These are phyloP conservation scores for Gloeostereum incarnatum DNA, from an alignment of 768 basidiomycete species.

Conservation along the genomic window DNA sequence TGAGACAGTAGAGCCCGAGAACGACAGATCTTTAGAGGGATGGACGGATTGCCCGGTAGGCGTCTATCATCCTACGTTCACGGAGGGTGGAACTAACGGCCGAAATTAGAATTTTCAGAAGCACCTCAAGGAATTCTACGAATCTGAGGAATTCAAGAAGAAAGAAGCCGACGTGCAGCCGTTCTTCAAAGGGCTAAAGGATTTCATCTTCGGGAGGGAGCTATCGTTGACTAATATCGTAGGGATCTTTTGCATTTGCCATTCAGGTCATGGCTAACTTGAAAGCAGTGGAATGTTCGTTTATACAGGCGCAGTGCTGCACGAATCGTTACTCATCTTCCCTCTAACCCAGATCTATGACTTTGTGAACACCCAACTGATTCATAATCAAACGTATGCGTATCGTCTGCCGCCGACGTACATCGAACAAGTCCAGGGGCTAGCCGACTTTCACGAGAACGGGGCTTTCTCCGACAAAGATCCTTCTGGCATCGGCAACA, in stretches of 20 bases:
- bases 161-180: constrained; percentile 43
- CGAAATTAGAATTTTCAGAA: constrained; percentile 51
- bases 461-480: constrained; percentile 59
- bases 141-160: constrained; percentile 57
- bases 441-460: constrained; percentile 78
- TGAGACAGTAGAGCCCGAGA: constrained; percentile 79
- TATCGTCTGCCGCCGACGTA: constrained; percentile 70
- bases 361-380: constrained; percentile 65
- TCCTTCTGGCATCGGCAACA: constrained; percentile 66
- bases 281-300: constrained; percentile 4
- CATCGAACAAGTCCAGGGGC: constrained; percentile 62
- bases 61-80: neutral
- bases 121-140: constrained; percentile 52
- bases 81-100: neutral
- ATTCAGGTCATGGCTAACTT: neutral
- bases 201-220: constrained; percentile 64
- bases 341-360: constrained; percentile 49
- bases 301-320: constrained; percentile 70
- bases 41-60: constrained; percentile 58
- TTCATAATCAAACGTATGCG: constrained; percentile 77
- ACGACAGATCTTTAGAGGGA: constrained; percentile 76
- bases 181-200: constrained; percentile 59
- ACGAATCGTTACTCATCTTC: neutral
- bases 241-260: constrained; percentile 12
- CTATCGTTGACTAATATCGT: constrained; percentile 62